These are phyloP conservation scores for Tolypocladium paradoxum DNA, from an alignment of 2,329 filamentous ascomycete genomes.

Conservation along the genomic window DNA sequence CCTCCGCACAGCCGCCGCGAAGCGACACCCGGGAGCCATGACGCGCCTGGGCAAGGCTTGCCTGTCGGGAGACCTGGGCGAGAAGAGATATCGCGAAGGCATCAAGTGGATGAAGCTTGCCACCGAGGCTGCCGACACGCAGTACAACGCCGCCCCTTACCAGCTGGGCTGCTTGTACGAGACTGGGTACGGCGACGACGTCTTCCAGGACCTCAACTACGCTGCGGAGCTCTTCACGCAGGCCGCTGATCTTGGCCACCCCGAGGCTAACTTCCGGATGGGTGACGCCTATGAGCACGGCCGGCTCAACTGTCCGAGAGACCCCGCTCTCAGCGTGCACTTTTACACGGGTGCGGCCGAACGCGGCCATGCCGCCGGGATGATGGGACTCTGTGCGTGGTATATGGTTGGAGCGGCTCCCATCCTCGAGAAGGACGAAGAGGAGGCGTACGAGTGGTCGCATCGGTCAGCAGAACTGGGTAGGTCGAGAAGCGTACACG, in stretches of 20 bases:
- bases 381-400: conserved; percentile 99
- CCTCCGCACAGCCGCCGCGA: conserved; percentile 79
- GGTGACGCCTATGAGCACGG: conserved; percentile 98
- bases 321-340: conserved; percentile 88
- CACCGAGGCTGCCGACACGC: conserved; percentile 74
- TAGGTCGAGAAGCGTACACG: conserved; percentile 30
- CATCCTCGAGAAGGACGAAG: conserved; percentile 86
- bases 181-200: conserved; percentile 84
- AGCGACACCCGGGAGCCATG: conserved; percentile 92
- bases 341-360: conserved; percentile 94
- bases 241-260: conserved; percentile 81
- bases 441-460: conserved; percentile 95
- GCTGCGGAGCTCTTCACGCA: conserved; percentile 91
- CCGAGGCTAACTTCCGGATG: conserved; percentile 75
- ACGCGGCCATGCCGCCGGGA: conserved; percentile 69
- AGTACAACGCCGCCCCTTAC: conserved; percentile 90
- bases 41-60: conserved; percentile 85
- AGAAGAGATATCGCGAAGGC: conserved; percentile 79
- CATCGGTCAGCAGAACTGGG: conserved; percentile 74
- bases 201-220: conserved; percentile 84
- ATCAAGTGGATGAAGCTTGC: conserved; percentile 95
- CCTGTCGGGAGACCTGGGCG: conserved; percentile 77
- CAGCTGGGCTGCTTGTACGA: conserved; percentile 84
- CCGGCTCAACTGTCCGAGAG: conserved; percentile 72
- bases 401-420: conserved; percentile 93